phyloP scores from a whole-genome alignment of 257 asterid species.

The Petunia axillaris region DNA sequence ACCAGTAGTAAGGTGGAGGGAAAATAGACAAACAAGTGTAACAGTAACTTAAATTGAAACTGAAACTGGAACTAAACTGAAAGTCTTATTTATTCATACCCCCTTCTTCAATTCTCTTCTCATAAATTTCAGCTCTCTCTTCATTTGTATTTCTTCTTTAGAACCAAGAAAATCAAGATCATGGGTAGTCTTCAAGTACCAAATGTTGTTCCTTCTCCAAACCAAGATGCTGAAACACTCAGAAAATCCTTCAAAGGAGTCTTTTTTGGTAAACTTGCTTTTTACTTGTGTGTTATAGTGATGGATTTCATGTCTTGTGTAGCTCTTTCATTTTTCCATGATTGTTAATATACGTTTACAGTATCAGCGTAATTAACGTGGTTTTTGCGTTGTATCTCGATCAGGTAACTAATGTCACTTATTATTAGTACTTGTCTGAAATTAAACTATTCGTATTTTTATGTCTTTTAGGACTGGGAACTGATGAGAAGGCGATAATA shows the following conservation, averaged over 20 bases:
- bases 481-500: conserved; percentile 68
- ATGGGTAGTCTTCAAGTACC: conserved; percentile 68
- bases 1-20: not conserved
- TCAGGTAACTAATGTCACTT: too few relatives aligned
- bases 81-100: not conserved
- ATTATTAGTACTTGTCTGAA: too few relatives aligned
- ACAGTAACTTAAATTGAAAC: conserved; percentile 8
- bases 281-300: not conserved
- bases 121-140: not conserved
- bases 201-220: conserved; percentile 65
- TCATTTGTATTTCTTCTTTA: not conserved
- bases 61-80: not conserved
- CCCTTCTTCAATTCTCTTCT: not conserved
- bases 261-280: not conserved
- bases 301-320: not conserved
- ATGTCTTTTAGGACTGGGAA: conserved; percentile 57
- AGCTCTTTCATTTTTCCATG: not conserved
- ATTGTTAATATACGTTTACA: not conserved
- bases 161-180: not conserved
- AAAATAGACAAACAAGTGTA: not conserved
- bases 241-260: conserved; percentile 56
- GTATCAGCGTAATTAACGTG: not conserved
- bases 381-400: not conserved
- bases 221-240: conserved; percentile 60
- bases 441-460: too few relatives aligned